Evolutionary conservation across 2,329 filamentous ascomycete species (phyloP).

Genomic region (Diaporthe sp.): DNA sequence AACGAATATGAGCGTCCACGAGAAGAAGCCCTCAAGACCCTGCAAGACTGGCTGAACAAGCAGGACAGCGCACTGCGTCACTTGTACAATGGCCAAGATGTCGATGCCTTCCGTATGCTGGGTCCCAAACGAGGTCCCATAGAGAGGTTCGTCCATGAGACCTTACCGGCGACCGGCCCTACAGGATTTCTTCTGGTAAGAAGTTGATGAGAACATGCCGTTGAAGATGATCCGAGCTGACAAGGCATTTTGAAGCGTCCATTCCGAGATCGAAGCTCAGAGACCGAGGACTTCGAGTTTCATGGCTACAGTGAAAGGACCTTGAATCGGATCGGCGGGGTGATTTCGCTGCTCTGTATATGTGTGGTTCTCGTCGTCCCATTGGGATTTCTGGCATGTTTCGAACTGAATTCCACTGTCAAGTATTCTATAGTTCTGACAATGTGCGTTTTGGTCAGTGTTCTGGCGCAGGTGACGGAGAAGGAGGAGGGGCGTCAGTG

Average conservation of each 20-base stretch:
- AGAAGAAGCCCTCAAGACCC: neutral
- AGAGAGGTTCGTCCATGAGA: conserved; percentile 10
- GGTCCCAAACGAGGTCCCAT: conserved; percentile 25
- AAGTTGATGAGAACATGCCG: neutral
- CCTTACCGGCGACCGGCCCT: neutral
- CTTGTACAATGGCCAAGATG: neutral
- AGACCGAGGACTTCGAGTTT: neutral
- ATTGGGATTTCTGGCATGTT: neutral
- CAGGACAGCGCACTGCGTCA: neutral
- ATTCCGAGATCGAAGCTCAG: neutral
- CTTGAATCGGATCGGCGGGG: neutral
- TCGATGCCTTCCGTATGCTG: conserved; percentile 2
- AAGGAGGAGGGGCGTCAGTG: neutral
- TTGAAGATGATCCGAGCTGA: neutral
- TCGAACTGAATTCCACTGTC: neutral
- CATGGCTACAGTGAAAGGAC: neutral
- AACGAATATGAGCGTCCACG: neutral
- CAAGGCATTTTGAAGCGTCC: neutral
- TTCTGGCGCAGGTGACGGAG: neutral
- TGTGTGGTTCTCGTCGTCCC: conserved; percentile 14
- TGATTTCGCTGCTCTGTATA: neutral
- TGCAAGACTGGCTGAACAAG: neutral
- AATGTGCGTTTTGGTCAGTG: neutral
- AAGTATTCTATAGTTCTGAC: neutral
- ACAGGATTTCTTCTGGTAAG: neutral